These are phyloP conservation scores for Fusarium sp. DNA, from an alignment of 2,329 filamentous ascomycete species.

Conservation along the genomic window DNA sequence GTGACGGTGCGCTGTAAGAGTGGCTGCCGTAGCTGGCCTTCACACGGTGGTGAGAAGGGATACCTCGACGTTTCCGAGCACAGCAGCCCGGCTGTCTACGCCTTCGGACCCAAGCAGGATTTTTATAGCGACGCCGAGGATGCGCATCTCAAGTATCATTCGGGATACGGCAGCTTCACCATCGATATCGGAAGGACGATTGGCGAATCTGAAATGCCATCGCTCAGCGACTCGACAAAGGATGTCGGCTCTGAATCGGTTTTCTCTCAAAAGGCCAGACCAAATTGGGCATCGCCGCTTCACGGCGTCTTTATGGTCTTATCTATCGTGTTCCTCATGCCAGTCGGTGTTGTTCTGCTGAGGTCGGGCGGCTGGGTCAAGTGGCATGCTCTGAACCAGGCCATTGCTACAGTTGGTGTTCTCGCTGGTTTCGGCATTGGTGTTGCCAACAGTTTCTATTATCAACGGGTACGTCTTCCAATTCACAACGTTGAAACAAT, in stretches of 20 bases:
- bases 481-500: not conserved
- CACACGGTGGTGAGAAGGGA: constrained; percentile 47
- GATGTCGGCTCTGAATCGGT: constrained; percentile 50
- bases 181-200: constrained; percentile 64
- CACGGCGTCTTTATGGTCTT: constrained; percentile 65
- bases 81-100: constrained; percentile 63
- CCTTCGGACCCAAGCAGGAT: constrained; percentile 59
- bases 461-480: constrained; percentile 60
- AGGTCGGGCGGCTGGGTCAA: constrained; percentile 60
- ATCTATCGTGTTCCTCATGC: constrained; percentile 64
- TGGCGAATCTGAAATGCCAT: constrained; percentile 55
- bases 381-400: constrained; percentile 65
- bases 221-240: constrained; percentile 47
- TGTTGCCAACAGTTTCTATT: constrained; percentile 60
- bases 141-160: constrained; percentile 61
- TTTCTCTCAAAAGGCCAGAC: constrained; percentile 44
- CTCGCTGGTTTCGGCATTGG: constrained; percentile 62
- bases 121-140: constrained; percentile 54
- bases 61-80: constrained; percentile 60
- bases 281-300: constrained; percentile 53
- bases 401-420: constrained; percentile 57
- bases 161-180: constrained; percentile 62
- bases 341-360: constrained; percentile 63
- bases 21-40: constrained; percentile 62
- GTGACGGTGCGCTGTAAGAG: constrained; percentile 61